These are phyloP conservation scores for Penicillium diatomitis DNA, from an alignment of 495 filamentous ascomycete species.

Conservation along the genomic window DNA sequence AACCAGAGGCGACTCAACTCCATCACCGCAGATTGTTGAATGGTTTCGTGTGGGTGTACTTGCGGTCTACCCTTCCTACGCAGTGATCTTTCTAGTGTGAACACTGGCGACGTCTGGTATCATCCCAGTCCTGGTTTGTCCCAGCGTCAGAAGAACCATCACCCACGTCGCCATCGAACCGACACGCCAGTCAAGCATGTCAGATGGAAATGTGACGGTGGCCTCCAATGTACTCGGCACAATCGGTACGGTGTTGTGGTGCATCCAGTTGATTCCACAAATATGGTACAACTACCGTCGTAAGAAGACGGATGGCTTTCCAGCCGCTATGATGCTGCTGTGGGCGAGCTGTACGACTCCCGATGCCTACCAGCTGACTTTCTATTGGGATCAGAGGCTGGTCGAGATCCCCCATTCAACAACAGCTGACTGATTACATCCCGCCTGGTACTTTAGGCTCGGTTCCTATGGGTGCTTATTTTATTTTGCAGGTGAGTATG, in stretches of 20 bases:
- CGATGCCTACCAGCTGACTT: background rate
- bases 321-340: conserved; percentile 63
- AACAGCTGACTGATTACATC: background rate
- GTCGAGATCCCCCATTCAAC: too few species aligned
- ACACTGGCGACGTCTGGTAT: too few species aligned
- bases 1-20: too few species aligned
- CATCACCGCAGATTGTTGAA: too few species aligned
- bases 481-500: conserved; percentile 37
- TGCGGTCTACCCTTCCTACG: too few species aligned
- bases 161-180: too few species aligned
- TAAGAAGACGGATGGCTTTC: conserved; percentile 66
- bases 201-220: conserved; percentile 29
- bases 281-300: conserved; percentile 65
- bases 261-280: conserved; percentile 44
- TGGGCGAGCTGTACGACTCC: conserved; percentile 54
- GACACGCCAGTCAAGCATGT: conserved; percentile 10
- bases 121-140: too few species aligned
- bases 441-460: conserved; percentile 19
- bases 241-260: conserved; percentile 48
- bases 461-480: conserved; percentile 47
- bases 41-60: too few species aligned
- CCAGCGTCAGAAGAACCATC: too few species aligned
- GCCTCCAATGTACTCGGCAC: conserved; percentile 46
- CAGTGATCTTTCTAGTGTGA: too few species aligned
- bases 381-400: too few species aligned